Percentiles rank a stretch among this genome's conserved stretches.
Evolutionary conservation across 768 basidiomycete genomes (phyloP).

Genomic region (Mycena olivaceomarginata): DNA sequence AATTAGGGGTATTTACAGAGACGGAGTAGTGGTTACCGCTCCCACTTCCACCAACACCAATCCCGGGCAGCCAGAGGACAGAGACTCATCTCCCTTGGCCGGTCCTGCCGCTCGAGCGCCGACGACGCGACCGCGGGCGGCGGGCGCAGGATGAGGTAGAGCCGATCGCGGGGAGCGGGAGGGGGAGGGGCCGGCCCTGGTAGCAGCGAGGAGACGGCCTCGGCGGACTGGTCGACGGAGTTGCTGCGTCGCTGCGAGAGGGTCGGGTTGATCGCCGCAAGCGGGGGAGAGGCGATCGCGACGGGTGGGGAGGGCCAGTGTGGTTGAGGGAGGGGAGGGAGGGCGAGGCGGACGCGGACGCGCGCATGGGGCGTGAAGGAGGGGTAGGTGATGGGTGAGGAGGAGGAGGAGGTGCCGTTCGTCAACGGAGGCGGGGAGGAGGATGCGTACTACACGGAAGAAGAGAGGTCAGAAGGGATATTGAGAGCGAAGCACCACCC

Average conservation of each 20-base stretch:
- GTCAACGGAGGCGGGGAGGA: no score
- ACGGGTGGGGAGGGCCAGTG: neutral
- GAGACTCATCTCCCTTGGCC: constrained; percentile 3
- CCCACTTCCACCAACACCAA: neutral
- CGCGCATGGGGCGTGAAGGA: constrained; percentile 60
- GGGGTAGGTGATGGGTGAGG: no score
- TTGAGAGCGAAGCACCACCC: no score
- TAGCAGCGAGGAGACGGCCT: constrained; percentile 63
- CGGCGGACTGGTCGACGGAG: constrained; percentile 86
- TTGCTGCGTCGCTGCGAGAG: constrained; percentile 86
- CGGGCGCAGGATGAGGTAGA: constrained; percentile 89
- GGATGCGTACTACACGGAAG: no score
- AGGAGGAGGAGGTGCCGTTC: no score
- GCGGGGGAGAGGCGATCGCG: constrained; percentile 70
- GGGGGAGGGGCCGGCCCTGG: constrained; percentile 57
- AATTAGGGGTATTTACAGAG: no score
- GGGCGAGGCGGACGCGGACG: constrained; percentile 57
- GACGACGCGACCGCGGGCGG: constrained; percentile 88
- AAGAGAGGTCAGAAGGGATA: no score
- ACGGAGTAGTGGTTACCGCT: neutral
- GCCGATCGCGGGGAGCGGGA: no score
- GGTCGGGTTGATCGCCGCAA: constrained; percentile 88
- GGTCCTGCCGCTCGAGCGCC: constrained; percentile 84
- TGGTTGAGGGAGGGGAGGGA: constrained; percentile 36
- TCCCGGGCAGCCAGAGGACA: no score